Evolutionary conservation across 139 green algal species (phyloP).

Genomic region (Mychonastes homosphaera): DNA sequence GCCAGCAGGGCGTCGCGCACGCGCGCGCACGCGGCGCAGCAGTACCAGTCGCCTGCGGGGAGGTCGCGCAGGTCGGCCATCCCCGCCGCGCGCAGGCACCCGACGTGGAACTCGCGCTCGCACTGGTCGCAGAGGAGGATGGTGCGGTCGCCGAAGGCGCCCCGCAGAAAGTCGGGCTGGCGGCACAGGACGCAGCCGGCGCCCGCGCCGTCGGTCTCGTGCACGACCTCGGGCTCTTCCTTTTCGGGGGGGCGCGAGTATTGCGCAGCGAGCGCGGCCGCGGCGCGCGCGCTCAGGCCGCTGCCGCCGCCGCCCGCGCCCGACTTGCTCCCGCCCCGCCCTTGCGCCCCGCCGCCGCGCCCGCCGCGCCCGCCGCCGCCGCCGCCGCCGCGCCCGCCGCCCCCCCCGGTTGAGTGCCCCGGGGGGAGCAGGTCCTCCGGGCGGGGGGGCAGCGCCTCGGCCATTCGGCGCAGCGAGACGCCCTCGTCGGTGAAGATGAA

Average conservation of each 20-base stretch:
- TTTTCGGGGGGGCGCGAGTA: neutral
- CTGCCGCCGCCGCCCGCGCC: constrained; percentile 1
- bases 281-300: neutral
- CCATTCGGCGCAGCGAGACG: constrained; percentile 42
- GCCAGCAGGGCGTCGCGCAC: too few relatives aligned
- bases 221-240: constrained; percentile 14
- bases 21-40: constrained; percentile 48
- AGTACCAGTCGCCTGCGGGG: constrained; percentile 75
- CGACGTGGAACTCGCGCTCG: constrained; percentile 91
- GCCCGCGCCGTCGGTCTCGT: constrained; percentile 19
- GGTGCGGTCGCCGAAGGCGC: constrained; percentile 70
- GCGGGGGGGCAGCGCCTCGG: constrained; percentile 19
- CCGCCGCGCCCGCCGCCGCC: neutral
- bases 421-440: constrained; percentile 3
- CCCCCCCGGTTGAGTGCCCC: constrained; percentile 5
- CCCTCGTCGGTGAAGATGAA: constrained; percentile 56
- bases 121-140: constrained; percentile 94
- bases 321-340: neutral
- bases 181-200: constrained; percentile 78
- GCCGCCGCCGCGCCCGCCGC: neutral
- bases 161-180: constrained; percentile 50
- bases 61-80: constrained; percentile 37
- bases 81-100: constrained; percentile 40
- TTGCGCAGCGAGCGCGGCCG: neutral
- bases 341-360: neutral